These are phyloP conservation scores for Juncus inflexus DNA, from an alignment of 176 grass and related monocot genomes.

Conservation along the genomic window DNA sequence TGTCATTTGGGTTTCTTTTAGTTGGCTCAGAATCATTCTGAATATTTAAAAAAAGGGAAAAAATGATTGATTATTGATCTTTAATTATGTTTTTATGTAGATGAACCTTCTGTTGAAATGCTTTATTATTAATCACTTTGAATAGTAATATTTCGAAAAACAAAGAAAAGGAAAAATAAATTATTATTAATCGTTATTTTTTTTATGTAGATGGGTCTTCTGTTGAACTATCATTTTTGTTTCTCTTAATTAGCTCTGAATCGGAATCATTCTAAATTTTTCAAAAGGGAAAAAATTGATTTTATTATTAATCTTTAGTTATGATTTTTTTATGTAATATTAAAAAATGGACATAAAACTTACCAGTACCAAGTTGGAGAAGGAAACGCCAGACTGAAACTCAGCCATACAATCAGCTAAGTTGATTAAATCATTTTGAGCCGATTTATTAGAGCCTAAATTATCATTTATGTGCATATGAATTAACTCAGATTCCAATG, in stretches of 20 bases:
- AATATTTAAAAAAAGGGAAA: conserved; percentile 31
- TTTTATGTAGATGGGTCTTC: no score
- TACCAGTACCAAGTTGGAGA: conserved; percentile 33
- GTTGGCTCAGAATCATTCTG: conserved; percentile 57
- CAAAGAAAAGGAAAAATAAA: no score
- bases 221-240: background rate
- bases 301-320: background rate
- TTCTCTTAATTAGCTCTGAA: conserved; percentile 37
- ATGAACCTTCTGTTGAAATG: no score
- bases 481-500: conserved; percentile 51
- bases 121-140: no score
- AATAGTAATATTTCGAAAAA: no score
- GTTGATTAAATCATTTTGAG: conserved; percentile 43
- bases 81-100: no score
- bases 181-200: no score
- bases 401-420: conserved; percentile 50
- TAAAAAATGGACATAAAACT: background rate
- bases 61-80: no score
- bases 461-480: conserved; percentile 56
- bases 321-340: conserved; percentile 3
- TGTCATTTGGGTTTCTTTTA: conserved; percentile 9
- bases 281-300: conserved; percentile 33
- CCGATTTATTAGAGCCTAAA: conserved; percentile 34
- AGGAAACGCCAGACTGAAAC: conserved; percentile 27
- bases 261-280: conserved; percentile 44